These are phyloP conservation scores for Vachellia pachyceras DNA, from an alignment of 306 rosid genomes.

Conservation along the genomic window DNA sequence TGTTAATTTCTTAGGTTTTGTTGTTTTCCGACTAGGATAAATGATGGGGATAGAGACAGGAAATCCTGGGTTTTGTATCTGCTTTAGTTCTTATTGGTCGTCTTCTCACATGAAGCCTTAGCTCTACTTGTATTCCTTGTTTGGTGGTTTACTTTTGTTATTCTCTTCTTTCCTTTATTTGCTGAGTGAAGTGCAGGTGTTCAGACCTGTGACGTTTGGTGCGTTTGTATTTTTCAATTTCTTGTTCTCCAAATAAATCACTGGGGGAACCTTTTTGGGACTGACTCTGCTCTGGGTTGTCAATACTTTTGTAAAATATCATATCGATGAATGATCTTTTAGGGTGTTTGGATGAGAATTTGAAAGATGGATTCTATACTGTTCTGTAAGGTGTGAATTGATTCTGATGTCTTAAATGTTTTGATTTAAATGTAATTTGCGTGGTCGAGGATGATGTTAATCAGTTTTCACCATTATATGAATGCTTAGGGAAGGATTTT, in stretches of 20 bases:
- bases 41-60: neutral
- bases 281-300: neutral
- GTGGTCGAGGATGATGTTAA: neutral
- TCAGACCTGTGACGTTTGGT: neutral
- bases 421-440: neutral
- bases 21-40: neutral
- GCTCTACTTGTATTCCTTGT: neutral
- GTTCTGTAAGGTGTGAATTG: neutral
- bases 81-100: neutral
- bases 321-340: neutral
- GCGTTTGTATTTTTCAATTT: neutral
- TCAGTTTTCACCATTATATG: neutral
- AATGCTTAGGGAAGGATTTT: neutral
- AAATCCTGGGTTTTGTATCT: neutral
- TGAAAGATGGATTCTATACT: too few relatives aligned
- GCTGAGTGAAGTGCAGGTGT: neutral
- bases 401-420: neutral
- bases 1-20: neutral
- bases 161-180: neutral
- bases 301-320: neutral
- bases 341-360: neutral
- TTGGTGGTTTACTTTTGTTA: neutral
- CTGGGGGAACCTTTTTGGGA: neutral
- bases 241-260: neutral
- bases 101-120: neutral